Percentiles rank a stretch among this genome's conserved stretches.
Conservation (phyloP, 106 monocot genomes). For the Acorus gramineus region DNA sequence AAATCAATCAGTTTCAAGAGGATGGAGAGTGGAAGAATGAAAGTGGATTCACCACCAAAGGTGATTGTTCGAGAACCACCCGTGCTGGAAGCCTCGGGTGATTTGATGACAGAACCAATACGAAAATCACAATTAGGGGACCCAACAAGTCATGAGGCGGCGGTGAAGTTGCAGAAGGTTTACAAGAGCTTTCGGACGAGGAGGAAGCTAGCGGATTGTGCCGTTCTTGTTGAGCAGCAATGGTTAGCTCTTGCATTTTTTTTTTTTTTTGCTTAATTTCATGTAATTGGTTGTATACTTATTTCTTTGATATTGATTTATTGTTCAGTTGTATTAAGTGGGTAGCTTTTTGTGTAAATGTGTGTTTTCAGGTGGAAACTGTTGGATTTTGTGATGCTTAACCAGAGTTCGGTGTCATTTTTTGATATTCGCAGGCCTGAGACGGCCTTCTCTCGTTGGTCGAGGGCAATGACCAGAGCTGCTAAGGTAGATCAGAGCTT, state of each 20-base stretch:
- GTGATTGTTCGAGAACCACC: constrained; percentile 5
- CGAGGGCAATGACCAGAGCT: constrained; percentile 74
- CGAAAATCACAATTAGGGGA: too few species aligned
- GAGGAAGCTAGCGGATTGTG: constrained; percentile 81
- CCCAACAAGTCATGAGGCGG: constrained; percentile 46
- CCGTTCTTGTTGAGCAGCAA: constrained; percentile 75
- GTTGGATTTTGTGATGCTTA: constrained; percentile 89
- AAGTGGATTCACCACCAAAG: constrained; percentile 6
- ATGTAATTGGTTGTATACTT: not conserved
- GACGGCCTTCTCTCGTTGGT: constrained; percentile 71
- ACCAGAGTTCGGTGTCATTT: constrained; percentile 80
- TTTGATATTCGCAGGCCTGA: constrained; percentile 73
- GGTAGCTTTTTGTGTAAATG: not conserved
- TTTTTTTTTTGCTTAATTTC: not conserved
- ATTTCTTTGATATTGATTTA: not conserved
- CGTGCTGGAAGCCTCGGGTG: not conserved
- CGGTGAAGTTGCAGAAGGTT: constrained; percentile 79
- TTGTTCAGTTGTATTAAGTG: not conserved
- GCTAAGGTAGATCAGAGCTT: constrained; percentile 47
- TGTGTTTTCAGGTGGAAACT: constrained; percentile 67
- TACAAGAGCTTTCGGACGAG: constrained; percentile 85
- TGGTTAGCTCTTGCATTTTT: constrained; percentile 36
- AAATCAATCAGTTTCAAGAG: not conserved
- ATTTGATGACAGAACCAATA: constrained; percentile 1
- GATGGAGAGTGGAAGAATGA: not conserved